Percentiles rank a stretch among this genome's conserved stretches.
phyloP scores from a whole-genome alignment of 768 basidiomycete genomes.

The Cystofilobasidium bisporidii region DNA sequence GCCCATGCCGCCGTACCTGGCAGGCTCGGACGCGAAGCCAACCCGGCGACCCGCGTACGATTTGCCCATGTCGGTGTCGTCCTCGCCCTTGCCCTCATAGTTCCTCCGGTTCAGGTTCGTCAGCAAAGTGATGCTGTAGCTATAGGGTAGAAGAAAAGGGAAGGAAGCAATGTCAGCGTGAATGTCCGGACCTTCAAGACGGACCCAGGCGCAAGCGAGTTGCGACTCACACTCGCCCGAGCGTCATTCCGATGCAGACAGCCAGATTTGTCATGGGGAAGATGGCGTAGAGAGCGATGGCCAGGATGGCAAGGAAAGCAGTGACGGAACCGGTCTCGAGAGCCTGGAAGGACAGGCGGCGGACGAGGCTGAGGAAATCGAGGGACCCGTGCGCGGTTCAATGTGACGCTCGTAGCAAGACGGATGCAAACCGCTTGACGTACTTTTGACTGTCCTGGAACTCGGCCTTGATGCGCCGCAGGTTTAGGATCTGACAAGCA shows the following conservation, averaged over 20 bases:
- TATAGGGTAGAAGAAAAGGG: too few species aligned
- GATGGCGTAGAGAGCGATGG: not conserved
- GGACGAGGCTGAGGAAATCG: not conserved
- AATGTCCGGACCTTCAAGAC: too few species aligned
- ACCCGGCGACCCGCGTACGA: not conserved
- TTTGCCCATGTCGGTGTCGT: not conserved
- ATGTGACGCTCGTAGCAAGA: too few species aligned
- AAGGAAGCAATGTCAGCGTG: too few species aligned
- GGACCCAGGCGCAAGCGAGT: too few species aligned
- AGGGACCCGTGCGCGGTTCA: too few species aligned
- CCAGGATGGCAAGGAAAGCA: not conserved
- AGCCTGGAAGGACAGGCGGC: not conserved
- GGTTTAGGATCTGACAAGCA: not conserved
- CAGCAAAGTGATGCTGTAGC: not conserved
- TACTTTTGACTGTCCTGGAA: not conserved
- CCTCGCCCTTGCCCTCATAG: not conserved
- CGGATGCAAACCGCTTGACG: too few species aligned
- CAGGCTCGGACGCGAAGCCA: not conserved
- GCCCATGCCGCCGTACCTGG: not conserved
- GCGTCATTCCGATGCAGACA: not conserved
- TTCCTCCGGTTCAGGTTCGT: not conserved
- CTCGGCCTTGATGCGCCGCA: not conserved
- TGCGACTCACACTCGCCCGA: not conserved
- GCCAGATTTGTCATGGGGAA: not conserved
- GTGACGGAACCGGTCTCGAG: not conserved